Base-by-base conservation (phyloP, 2,329 filamentous ascomycete genomes). In the Trichoderma sp. region DNA sequence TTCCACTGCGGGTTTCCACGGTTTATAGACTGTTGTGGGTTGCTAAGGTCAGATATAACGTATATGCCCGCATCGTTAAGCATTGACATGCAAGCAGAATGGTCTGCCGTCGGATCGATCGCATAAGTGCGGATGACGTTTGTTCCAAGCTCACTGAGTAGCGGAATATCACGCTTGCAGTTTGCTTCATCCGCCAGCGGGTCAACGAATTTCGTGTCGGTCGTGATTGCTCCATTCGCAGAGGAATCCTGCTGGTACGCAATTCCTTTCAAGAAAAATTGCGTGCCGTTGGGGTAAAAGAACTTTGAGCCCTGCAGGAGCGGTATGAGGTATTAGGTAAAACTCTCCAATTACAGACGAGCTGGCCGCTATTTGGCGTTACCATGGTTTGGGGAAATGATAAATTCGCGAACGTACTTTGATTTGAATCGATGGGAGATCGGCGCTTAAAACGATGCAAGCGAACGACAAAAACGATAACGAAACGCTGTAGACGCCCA, bases 41-140 rank as follows among this genome's bases (percentile, higher is more conserved):
- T 89, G 25, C 90, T 91, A 72, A 99, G 83, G 84, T 99, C 95
- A 72, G 93, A 91, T 74, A 99, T 87, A 75, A 99, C 90, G 80
- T 98, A 99, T 84, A 99, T 98, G 76, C 93, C 94, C 67, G 91
- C 92, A 69, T 91, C 88, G 67, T 91, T 86, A 57, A 99, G 87
- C 72, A 92, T 79, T 72, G 86, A 83, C 94, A 99, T 97, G 84
- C 95, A 98, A 59, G 84, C 85, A 64, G 86, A 84, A 83, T 99
- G 95, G 81, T 96, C 85, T 72, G 84, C 79, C 12, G 84, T 87
- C 25, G 94, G 92, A 82, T 98, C 87, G 75, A 98, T 88, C 74
- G 94, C 93, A 80, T 99, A 99, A 65, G 95, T 94, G 80, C 95
- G 94, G 80, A 99, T 94, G 74, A 90, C 89, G 83, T 99, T 99